These are phyloP conservation scores for Rhizopogon vinicolor DNA, from an alignment of 768 basidiomycete species.

Conservation along the genomic window DNA sequence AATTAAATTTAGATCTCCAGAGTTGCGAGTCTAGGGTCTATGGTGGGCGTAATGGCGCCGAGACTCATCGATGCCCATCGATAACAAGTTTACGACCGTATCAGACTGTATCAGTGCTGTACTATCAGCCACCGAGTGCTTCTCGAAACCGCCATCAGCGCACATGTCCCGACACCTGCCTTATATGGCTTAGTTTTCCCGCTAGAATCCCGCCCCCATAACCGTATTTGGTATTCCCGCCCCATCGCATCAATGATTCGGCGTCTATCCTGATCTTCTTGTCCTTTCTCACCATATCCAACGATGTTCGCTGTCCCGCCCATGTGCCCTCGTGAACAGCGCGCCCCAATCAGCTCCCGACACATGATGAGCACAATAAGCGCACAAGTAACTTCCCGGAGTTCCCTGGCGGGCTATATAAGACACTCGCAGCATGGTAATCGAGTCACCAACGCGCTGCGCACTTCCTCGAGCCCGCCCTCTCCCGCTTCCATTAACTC, in stretches of 20 bases:
- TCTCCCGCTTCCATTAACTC: neutral
- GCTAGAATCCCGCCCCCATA: conserved; percentile 12
- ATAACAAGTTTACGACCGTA: neutral
- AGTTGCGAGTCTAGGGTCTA: neutral
- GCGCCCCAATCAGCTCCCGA: conserved; percentile 10
- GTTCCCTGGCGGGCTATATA: conserved; percentile 19
- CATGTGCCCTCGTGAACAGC: conserved; percentile 4
- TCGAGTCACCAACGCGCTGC: conserved; percentile 18
- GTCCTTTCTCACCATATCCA: conserved; percentile 12
- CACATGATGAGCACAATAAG: neutral
- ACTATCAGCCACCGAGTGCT: neutral
- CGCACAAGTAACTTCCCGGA: conserved; percentile 17
- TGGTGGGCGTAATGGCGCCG: neutral
- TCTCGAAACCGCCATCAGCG: conserved; percentile 15
- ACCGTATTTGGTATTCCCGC: conserved; percentile 16
- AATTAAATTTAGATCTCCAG: too few species aligned
- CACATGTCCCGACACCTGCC: conserved; percentile 17
- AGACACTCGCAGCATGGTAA: conserved; percentile 10
- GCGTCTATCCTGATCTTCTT: conserved; percentile 1
- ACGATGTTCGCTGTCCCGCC: conserved; percentile 25
- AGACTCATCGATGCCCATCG: neutral
- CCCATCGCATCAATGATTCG: conserved; percentile 5
- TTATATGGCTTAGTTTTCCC: conserved; percentile 8
- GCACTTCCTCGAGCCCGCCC: neutral
- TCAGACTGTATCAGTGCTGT: too few species aligned